Base-by-base conservation (phyloP, 2,329 filamentous ascomycete genomes). In the Apiospora sp. region DNA sequence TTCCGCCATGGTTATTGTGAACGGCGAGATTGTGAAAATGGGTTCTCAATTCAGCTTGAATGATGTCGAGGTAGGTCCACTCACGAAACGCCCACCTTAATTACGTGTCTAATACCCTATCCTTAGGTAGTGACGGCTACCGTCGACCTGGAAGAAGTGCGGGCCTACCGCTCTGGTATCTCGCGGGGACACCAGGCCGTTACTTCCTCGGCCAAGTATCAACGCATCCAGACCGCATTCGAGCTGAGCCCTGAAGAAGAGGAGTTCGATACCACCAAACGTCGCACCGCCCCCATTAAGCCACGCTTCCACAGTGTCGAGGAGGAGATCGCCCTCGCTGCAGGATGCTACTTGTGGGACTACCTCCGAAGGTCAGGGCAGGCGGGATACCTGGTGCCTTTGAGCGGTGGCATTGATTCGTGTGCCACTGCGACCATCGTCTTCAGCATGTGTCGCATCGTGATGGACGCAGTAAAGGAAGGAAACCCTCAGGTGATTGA, bases 141-240 rank as follows among this genome's bases (percentile, higher is more conserved):
- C 0, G 85, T 93, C 8, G 91, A 93, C 76, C 83, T 93, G 1
- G 93, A 96, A 77, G 91, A 94, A 75, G 92, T 96, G 7, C 84
- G 92, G 44, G 84, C 87, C 0, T 91, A 86, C 76, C 85, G 92
- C 0, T 88, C 83, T n/a, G 83, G 85, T 0, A 85, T 87, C 12
- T 88, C 88, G 16, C 85, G 90, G 71, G 87, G 88, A 8, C 78
- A 90, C 30, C 92, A 93, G 78, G 88, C 90, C 10, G 86, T 88
- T 72, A 78, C 80, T 54, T 81, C 83, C 2, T 81, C 84, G 0
- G 82, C 83, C 37, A 79, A 82, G 10, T 90, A 91, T 72, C 77
- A 83, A 71, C 79, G 85, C 37, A 83, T 87, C 54, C 80, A 86
- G 76, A 82, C 81, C 1, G 67, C 70, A 12, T 83, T 81, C 71